Conservation (phyloP, 2,329 filamentous ascomycete species). For the Orbilia oligospora region DNA sequence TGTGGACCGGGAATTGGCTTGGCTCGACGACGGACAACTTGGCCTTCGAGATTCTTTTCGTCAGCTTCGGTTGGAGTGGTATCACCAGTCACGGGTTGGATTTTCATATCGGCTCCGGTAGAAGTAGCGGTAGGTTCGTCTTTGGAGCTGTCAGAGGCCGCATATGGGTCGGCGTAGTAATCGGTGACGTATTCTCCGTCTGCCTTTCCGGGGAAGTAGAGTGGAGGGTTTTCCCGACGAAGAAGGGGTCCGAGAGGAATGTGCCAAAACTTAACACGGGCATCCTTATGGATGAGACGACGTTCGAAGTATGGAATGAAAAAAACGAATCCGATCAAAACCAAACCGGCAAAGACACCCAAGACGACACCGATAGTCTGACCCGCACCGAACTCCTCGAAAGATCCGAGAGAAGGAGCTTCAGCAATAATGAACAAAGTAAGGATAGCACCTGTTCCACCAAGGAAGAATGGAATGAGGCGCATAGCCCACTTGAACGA, state of each 20-base stretch:
- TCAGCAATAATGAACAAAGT: slow-evolving; percentile 75
- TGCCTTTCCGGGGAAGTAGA: slow-evolving; percentile 38
- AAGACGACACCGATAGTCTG: slow-evolving; percentile 73
- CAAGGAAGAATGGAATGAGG: slow-evolving; percentile 73
- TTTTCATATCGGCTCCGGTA: slow-evolving; percentile 12
- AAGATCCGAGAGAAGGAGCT: slow-evolving; percentile 64
- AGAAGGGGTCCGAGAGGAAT: slow-evolving; percentile 72
- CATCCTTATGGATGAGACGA: slow-evolving; percentile 74
- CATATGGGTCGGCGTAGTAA: slow-evolving; percentile 40
- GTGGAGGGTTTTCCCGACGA: slow-evolving; percentile 65
- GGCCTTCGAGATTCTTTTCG: slow-evolving; percentile 24
- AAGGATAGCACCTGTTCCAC: slow-evolving; percentile 72
- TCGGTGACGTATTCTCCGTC: slow-evolving; percentile 36
- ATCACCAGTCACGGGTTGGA: not conserved
- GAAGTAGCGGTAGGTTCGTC: not conserved
- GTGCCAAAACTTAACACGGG: slow-evolving; percentile 73
- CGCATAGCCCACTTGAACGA: slow-evolving; percentile 72
- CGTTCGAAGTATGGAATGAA: slow-evolving; percentile 75
- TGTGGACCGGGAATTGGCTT: slow-evolving; percentile 64
- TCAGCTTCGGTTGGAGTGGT: not conserved
- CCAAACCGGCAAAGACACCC: slow-evolving; percentile 71
- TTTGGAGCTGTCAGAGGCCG: not conserved
- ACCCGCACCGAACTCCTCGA: slow-evolving; percentile 61
- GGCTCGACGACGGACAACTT: not conserved
- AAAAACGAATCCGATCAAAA: slow-evolving; percentile 70